Base-by-base conservation (phyloP, 805 yeast genomes). In the Candida anglica region DNA sequence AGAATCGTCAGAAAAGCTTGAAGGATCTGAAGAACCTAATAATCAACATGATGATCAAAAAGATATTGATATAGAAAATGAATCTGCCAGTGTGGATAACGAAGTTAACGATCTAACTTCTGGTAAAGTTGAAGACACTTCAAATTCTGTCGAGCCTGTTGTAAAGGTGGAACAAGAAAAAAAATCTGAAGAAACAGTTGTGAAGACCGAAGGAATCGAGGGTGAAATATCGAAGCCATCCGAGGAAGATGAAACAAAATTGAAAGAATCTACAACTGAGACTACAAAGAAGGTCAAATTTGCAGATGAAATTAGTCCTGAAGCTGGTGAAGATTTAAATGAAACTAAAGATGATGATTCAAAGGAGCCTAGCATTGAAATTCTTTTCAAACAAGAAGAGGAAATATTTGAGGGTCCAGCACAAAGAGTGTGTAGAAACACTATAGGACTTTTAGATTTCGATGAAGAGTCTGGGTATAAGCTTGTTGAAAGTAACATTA, bases 381-480 rank as follows among this genome's bases (percentile, higher is more conserved):
- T n/a, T n/a, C 33, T 8, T 15, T n/a, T 30, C 15, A 22, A 32
- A 18, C 15, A 14, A 15, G 39, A 35, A 15, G 45, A 50, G 7
- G 54, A 50, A 18, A 40, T 64, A 0, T 77, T 68, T 45, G 81
- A 79, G 52, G 95, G 95, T 0, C 95, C 95, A 1, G 56, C 64
- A 2, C 87, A 79, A 47, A 67, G 67, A 34, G 77, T 81, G 2
- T 67, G 77, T 1, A 66, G 74, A 22, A 77, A 80, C 44, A 63
- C 63, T 26, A 53, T 86, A 0, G 66, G 75, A 2, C 60, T 84
- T 28, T 67, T 77, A 39, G 73, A 73, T 23, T 75, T 77, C 42
- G 57, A 58, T 15, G 58, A 59, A 2, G 48, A 56, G 6, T 55
- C 58, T 9, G 39, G 40, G 13, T 24, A 19, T 15, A 47, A 52